Conservation (phyloP, 164 flowering plant genomes). For the Umbellularia californica region DNA sequence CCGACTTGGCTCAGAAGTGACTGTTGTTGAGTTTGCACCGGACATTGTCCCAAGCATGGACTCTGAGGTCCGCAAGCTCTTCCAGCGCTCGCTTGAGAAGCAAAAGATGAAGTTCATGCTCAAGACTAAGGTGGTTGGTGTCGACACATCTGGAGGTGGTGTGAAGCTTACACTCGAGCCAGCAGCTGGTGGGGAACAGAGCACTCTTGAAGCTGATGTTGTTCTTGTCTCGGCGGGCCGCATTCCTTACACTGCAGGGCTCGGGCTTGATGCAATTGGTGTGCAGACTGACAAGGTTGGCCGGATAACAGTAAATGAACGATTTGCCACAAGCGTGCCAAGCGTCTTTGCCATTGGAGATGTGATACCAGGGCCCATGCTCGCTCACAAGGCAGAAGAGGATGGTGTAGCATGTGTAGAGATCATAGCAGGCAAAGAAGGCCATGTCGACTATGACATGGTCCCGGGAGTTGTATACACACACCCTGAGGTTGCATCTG, state of each 20-base stretch:
- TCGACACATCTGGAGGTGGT: slow-evolving; percentile 48
- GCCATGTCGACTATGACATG: slow-evolving; percentile 75
- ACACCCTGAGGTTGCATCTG: slow-evolving; percentile 83
- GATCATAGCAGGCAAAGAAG: slow-evolving; percentile 72
- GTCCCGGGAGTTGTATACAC: slow-evolving; percentile 87
- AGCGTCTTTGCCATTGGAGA: slow-evolving; percentile 83
- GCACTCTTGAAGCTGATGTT: slow-evolving; percentile 69
- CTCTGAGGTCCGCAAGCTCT: slow-evolving; percentile 62
- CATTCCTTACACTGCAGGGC: slow-evolving; percentile 62
- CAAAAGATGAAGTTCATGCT: slow-evolving; percentile 80
- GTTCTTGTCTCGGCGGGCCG: slow-evolving; percentile 88
- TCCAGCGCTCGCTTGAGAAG: slow-evolving; percentile 75
- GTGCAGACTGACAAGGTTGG: slow-evolving; percentile 16
- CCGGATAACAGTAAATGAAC: slow-evolving; percentile 51
- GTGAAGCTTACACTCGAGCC: slow-evolving; percentile 71
- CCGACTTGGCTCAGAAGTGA: slow-evolving; percentile 78
- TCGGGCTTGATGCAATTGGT: slow-evolving; percentile 57
- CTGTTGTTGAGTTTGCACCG: slow-evolving; percentile 74
- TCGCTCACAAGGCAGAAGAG: slow-evolving; percentile 91
- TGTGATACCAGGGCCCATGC: slow-evolving; percentile 85
- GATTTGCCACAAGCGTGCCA: slow-evolving; percentile 52
- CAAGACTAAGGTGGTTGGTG: slow-evolving; percentile 73
- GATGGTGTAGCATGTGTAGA: slow-evolving; percentile 89
- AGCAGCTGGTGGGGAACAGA: slow-evolving; percentile 69
- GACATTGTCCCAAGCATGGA: slow-evolving; percentile 85